Evolutionary conservation across 169 alveolate species (phyloP).

Genomic region (Fabrea salina): DNA sequence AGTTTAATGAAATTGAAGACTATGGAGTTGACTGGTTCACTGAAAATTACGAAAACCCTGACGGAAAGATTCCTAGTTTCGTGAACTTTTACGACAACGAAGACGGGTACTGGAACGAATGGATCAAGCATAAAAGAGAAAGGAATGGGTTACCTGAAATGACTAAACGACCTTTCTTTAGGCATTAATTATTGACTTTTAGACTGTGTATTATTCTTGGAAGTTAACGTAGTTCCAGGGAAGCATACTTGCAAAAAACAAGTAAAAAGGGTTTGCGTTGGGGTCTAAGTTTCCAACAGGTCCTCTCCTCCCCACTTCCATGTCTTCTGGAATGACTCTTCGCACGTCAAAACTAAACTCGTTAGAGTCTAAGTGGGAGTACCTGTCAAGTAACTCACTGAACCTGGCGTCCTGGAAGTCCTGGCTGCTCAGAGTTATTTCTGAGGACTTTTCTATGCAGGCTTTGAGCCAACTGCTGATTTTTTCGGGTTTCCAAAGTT

Average conservation of each 20-base stretch:
- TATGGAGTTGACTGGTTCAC: not conserved
- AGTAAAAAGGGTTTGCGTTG: not conserved
- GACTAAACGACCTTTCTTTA: not conserved
- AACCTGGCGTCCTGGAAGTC: not conserved
- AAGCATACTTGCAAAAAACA: conserved; percentile 18
- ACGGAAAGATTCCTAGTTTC: conserved; percentile 8
- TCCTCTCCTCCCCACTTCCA: not conserved
- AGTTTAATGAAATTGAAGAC: not conserved
- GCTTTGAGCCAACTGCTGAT: conserved; percentile 6
- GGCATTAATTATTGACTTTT: conserved; percentile 19
- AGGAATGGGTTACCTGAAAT: conserved; percentile 15
- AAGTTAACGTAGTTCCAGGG: conserved; percentile 28
- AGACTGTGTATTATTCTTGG: not conserved
- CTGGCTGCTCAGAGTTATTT: not conserved
- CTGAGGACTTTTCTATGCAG: not conserved
- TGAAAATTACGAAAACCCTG: conserved; percentile 13
- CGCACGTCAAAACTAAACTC: not conserved
- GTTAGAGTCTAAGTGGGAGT: not conserved
- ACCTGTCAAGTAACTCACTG: not conserved
- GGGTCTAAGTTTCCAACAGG: conserved; percentile 20
- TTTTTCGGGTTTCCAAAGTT: conserved; percentile 1
- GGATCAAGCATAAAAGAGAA: conserved; percentile 30
- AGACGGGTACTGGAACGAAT: conserved; percentile 39
- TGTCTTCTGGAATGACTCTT: not conserved
- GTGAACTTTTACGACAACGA: conserved; percentile 25